Conservation (phyloP, 1,139 yeast species). For the Tardiomyces depauwii region DNA sequence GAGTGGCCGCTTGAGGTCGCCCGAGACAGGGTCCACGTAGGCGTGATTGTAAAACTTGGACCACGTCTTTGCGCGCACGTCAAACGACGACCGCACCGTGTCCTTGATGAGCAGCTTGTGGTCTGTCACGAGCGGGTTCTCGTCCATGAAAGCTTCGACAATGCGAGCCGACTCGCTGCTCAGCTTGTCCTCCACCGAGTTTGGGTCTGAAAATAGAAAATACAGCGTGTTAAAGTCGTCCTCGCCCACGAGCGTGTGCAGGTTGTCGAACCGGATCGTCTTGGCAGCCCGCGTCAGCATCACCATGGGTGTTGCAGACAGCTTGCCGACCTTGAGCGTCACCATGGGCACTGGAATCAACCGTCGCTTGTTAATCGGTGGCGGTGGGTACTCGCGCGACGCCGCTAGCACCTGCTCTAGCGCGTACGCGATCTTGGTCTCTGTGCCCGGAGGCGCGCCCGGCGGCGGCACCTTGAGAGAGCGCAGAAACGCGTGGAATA, state of each 20-base stretch:
- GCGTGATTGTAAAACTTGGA: conserved; percentile 27
- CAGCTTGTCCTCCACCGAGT: conserved; percentile 49
- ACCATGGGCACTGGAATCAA: conserved; percentile 56
- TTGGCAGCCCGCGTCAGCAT: conserved; percentile 51
- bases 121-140: conserved; percentile 20
- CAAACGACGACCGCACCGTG: conserved; percentile 17
- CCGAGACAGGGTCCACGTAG: conserved; percentile 20
- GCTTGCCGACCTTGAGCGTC: conserved; percentile 49
- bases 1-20: conserved; percentile 19
- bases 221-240: conserved; percentile 73
- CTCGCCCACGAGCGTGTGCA: conserved; percentile 56
- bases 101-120: conserved; percentile 18
- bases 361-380: conserved; percentile 26
- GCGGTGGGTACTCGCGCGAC: conserved; percentile 36
- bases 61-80: conserved; percentile 35
- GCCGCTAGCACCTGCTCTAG: conserved; percentile 39
- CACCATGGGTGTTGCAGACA: conserved; percentile 50
- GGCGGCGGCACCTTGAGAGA: conserved; percentile 37
- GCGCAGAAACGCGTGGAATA: conserved; percentile 64
- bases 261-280: conserved; percentile 57
- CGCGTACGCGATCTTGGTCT: conserved; percentile 10
- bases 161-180: conserved; percentile 68
- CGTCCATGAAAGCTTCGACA: conserved; percentile 36
- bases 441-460: conserved; percentile 2
- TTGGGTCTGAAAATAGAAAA: conserved; percentile 55